These are phyloP conservation scores for Geranium incanum DNA, from an alignment of 441 rosid genomes.

Conservation along the genomic window DNA sequence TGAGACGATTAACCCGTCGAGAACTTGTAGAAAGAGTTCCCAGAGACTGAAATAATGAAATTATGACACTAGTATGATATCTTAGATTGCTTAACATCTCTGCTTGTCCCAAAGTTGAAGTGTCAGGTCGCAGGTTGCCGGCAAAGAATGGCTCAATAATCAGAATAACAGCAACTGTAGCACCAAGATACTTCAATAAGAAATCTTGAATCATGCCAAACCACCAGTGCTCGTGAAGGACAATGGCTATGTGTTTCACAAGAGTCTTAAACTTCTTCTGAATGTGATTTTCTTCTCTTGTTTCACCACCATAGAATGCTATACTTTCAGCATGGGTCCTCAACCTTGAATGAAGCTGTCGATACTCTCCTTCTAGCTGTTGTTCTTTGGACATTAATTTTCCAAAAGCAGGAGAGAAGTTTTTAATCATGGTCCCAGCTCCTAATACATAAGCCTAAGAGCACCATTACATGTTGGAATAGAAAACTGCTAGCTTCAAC, in stretches of 20 bases:
- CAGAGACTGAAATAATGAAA: slow-evolving; percentile 84
- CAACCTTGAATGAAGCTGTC: slow-evolving; percentile 90
- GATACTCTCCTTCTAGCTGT: slow-evolving; percentile 96
- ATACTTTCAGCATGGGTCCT: slow-evolving; percentile 99
- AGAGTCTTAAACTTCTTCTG: slow-evolving; percentile 77
- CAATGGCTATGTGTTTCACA: slow-evolving; percentile 60
- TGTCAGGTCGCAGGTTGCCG: slow-evolving; percentile 82
- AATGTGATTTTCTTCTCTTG: slow-evolving; percentile 85
- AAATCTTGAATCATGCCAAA: slow-evolving; percentile 99
- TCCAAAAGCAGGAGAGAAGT: slow-evolving; percentile 95
- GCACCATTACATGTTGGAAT: slow-evolving; percentile 20
- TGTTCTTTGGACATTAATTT: slow-evolving; percentile 90
- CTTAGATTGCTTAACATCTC: slow-evolving; percentile 97
- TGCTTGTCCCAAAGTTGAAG: slow-evolving; percentile 92
- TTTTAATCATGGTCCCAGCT: slow-evolving; percentile 81
- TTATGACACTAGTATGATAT: slow-evolving; percentile 96
- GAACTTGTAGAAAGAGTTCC: slow-evolving; percentile 97
- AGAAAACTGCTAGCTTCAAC: slow-evolving; percentile 10
- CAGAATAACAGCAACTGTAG: slow-evolving; percentile 88
- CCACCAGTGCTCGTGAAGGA: slow-evolving; percentile 98
- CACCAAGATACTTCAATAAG: slow-evolving; percentile 94
- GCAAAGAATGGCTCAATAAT: slow-evolving; percentile 96
- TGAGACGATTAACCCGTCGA: slow-evolving; percentile 85
- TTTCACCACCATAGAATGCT: slow-evolving; percentile 97
- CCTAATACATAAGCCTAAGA: slow-evolving; percentile 87